Conservation (phyloP, 306 rosid genomes). For the Ziziphus jujuba region DNA sequence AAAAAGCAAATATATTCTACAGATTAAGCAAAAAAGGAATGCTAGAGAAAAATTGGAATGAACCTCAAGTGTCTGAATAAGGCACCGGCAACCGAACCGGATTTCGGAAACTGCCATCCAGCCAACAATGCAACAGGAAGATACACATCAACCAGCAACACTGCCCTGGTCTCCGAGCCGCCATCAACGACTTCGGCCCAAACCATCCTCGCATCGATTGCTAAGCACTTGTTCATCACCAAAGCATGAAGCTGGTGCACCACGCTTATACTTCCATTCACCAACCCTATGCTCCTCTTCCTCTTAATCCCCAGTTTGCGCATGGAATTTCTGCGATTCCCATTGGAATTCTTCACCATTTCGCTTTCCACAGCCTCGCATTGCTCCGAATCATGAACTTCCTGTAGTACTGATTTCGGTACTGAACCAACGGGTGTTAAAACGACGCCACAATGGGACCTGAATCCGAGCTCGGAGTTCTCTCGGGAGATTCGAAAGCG, state of each 20-base stretch:
- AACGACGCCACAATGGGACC: slow-evolving; percentile 46
- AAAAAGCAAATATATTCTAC: not conserved
- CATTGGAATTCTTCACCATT: not conserved
- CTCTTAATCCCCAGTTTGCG: slow-evolving; percentile 35
- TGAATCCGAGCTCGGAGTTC: slow-evolving; percentile 33
- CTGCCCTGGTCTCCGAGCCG: slow-evolving; percentile 53
- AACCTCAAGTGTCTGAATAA: slow-evolving; percentile 82
- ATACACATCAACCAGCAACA: slow-evolving; percentile 67
- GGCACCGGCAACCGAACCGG: slow-evolving; percentile 57
- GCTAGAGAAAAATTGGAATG: not conserved
- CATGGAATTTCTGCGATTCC: not conserved
- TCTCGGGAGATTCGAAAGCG: slow-evolving; percentile 43
- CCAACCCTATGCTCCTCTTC: slow-evolving; percentile 59
- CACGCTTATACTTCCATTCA: slow-evolving; percentile 79
- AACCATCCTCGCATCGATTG: slow-evolving; percentile 51
- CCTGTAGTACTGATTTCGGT: not conserved
- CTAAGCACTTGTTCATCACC: slow-evolving; percentile 53
- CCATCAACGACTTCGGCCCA: slow-evolving; percentile 30
- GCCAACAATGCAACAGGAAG: slow-evolving; percentile 55
- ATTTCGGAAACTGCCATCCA: slow-evolving; percentile 86
- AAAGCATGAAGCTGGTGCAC: slow-evolving; percentile 75
- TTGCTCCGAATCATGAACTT: slow-evolving; percentile 20
- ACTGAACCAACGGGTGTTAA: slow-evolving; percentile 24
- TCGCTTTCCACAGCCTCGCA: slow-evolving; percentile 16
- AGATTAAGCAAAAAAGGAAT: not conserved